A percentile compares a stretch with the other conserved stretches of the same genome.
Evolutionary conservation across 352 stramenopile species (phyloP).

Genomic region (Phytopythium ostracodes): DNA sequence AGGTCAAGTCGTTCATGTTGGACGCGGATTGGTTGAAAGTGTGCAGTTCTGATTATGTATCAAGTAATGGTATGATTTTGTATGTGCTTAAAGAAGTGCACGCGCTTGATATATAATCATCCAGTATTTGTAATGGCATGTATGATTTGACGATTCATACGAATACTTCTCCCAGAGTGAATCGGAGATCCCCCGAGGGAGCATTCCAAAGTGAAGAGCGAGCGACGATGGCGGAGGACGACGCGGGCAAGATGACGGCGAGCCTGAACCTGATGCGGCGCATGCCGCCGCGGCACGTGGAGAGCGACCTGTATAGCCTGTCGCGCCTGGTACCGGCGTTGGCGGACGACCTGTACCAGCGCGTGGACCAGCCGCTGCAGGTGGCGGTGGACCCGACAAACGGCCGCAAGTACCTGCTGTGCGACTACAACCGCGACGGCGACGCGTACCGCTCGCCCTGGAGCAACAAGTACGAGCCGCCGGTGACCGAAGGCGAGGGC

Average conservation of each 20-base stretch:
- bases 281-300: conserved; percentile 84
- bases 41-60: not conserved
- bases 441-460: conserved; percentile 92
- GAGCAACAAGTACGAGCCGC: conserved; percentile 91
- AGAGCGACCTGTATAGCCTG: conserved; percentile 82
- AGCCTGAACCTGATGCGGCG: conserved; percentile 89
- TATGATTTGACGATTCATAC: not conserved
- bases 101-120: too few species aligned
- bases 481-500: conserved; percentile 74
- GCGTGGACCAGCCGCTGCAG: conserved; percentile 91
- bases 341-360: conserved; percentile 91
- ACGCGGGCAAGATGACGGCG: conserved; percentile 54
- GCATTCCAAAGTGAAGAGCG: conserved; percentile 8
- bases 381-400: conserved; percentile 81
- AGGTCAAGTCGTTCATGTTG: not conserved
- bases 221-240: conserved; percentile 17
- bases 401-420: conserved; percentile 90
- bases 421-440: conserved; percentile 95
- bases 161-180: too few species aligned
- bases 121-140: too few species aligned
- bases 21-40: not conserved
- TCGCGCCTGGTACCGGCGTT: conserved; percentile 75
- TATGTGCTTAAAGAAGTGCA: too few species aligned
- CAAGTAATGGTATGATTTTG: too few species aligned
- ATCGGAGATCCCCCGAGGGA: too few species aligned